Base-by-base conservation (phyloP, 495 filamentous ascomycete species). In the Paragyromitra xinjiangensis region DNA sequence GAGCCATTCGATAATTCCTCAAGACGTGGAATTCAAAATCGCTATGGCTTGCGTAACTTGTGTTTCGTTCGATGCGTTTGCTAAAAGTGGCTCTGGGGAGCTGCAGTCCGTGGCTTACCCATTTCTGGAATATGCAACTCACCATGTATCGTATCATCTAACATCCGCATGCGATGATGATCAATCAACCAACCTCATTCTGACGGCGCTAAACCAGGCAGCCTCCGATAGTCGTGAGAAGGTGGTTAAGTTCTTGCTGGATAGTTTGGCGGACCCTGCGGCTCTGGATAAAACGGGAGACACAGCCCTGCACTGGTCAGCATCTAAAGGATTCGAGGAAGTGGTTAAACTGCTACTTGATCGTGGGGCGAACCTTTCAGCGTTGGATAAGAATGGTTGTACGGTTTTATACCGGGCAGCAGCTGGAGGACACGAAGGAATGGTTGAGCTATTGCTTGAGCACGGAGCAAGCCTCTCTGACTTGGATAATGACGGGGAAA, bases 401-500 rank as follows among this genome's bases (percentile, higher is more conserved):
- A 69, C 63, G 12, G 45, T 66, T 12, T 16, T 73, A 11, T 68
- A 65, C 8, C 56, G 44, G 4, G 69, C 62, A n/a, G 37, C 69
- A 37, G 44, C 40, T 5, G 39, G 42, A n/a, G 75, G 73, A 7
- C 14, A 62, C 34, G 55, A 44, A 6, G 44, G 22, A 29, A 59
- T 63, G 45, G 75, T 69, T 12, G 37, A 37, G 50, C 24, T 78
- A 24, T 45, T 83, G 16, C 53, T 83, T 2, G 63, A 63, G 14
- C 45, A 73, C 12, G 64, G 64, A n/a, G 64, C 42, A 0, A 19
- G n/a, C 3, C 24, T 65, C 12, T 16, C 42, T 14, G 63, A 11
- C 5, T 5, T 65, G 42, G 84, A 85, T 51, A 77, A 86, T 14
- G 85, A 86, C 22, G 76, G 87, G 34, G 58, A 67, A 34, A 88